A percentile compares a stretch with the other conserved stretches of the same genome.
Conservation (phyloP, 257 asterid species). For the Solanum neorickii region DNA sequence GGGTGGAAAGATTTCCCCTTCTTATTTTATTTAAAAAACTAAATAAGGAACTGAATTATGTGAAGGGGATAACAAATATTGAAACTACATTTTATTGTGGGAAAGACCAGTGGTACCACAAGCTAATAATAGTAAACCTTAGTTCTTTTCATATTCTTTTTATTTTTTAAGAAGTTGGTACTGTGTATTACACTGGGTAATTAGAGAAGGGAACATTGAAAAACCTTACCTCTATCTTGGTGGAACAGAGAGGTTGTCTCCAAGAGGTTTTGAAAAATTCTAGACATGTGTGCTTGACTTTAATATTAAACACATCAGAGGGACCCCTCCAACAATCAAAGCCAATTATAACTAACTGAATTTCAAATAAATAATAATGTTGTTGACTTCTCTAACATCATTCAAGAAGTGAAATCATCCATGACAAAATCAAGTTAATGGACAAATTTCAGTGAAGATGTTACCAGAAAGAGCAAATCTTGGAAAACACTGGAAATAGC, state of each 20-base stretch:
- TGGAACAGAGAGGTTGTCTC: not conserved
- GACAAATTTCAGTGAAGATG: not conserved
- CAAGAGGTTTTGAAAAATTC: not conserved
- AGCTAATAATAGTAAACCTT: not conserved
- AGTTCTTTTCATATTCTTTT: not conserved
- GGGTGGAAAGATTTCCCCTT: not conserved
- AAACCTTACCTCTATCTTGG: rapidly evolving
- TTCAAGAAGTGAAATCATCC: not conserved
- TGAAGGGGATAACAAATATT: not conserved
- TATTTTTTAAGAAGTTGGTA: not conserved
- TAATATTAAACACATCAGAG: not conserved
- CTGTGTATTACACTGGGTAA: not conserved
- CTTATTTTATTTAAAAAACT: not conserved
- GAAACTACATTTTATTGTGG: not conserved
- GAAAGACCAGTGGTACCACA: not conserved
- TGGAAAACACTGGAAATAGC: not conserved
- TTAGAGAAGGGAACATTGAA: not conserved
- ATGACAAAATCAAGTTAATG: not conserved
- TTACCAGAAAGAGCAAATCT: not conserved
- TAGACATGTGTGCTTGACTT: not conserved
- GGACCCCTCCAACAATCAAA: not conserved
- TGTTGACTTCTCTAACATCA: not conserved
- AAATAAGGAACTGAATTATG: not conserved
- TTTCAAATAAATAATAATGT: not conserved
- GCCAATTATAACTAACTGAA: not conserved